Conservation (phyloP, 306 rosid genomes). For the Gleditsia sinensis region DNA sequence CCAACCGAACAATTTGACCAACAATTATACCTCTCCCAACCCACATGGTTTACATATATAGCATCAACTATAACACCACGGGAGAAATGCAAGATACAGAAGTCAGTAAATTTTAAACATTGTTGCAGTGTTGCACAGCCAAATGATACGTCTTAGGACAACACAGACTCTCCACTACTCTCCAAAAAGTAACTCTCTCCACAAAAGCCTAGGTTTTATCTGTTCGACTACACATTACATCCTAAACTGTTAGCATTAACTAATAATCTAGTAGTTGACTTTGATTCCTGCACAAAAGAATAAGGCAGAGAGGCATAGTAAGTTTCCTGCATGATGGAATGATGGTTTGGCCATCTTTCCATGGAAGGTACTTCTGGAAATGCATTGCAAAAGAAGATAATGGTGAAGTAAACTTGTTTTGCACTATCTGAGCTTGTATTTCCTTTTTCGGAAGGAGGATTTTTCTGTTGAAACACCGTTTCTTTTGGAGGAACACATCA, state of each 20-base stretch:
- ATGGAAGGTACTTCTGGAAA: neutral
- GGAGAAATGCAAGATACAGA: too few relatives aligned
- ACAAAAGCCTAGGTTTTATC: neutral
- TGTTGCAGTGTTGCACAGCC: too few relatives aligned
- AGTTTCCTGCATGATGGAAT: neutral
- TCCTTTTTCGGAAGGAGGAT: conserved; percentile 8
- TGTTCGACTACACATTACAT: neutral
- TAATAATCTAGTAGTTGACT: neutral
- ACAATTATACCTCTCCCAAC: too few relatives aligned
- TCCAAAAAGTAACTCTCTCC: too few relatives aligned
- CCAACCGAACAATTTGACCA: too few relatives aligned
- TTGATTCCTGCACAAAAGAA: conserved; percentile 9
- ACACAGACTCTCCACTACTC: too few relatives aligned
- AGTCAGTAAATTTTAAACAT: too few relatives aligned
- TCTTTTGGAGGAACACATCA: neutral
- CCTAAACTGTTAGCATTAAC: conserved; percentile 5
- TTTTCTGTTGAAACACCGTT: conserved; percentile 18
- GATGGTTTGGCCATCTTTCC: conserved; percentile 22
- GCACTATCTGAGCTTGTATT: conserved; percentile 1
- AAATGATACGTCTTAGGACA: too few relatives aligned
- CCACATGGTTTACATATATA: too few relatives aligned
- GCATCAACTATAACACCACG: too few relatives aligned
- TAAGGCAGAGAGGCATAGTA: neutral
- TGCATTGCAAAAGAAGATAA: neutral
- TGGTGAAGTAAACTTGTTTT: neutral